Evolutionary conservation across 2,329 filamentous ascomycete species (phyloP).

Genomic region (Xylaria sp.): DNA sequence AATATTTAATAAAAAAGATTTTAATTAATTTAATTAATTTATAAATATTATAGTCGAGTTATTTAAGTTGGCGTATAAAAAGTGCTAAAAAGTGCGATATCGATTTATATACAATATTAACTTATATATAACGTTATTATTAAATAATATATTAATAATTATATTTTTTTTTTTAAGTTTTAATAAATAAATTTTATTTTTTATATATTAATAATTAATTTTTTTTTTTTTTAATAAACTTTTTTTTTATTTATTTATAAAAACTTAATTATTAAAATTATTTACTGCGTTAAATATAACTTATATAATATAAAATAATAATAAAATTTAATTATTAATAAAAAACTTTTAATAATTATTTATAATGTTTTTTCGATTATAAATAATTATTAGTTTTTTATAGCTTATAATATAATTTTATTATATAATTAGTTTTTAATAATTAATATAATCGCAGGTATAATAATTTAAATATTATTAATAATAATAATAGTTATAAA

Average conservation of each 20-base stretch:
- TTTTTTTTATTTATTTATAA: neutral
- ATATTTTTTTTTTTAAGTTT: neutral
- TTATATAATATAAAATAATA: neutral
- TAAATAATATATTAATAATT: neutral
- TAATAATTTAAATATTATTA: neutral
- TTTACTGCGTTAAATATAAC: neutral
- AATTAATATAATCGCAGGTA: neutral
- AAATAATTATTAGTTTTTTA: slow-evolving; percentile 10
- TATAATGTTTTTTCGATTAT: neutral
- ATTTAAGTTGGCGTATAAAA: no score
- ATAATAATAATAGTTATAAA: neutral
- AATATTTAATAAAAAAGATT: no score
- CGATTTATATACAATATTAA: no score
- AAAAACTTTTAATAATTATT: neutral
- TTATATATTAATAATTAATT: neutral
- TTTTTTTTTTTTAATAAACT: neutral
- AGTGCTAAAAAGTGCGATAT: no score
- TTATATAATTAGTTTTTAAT: neutral
- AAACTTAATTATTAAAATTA: neutral
- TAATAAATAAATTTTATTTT: neutral
- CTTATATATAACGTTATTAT: no score
- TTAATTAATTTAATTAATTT: no score
- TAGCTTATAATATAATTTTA: neutral
- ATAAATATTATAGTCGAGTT: no score
- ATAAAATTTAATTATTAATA: neutral